phyloP scores from a whole-genome alignment of 139 green algal genomes.

The Nannochloris sp. region DNA sequence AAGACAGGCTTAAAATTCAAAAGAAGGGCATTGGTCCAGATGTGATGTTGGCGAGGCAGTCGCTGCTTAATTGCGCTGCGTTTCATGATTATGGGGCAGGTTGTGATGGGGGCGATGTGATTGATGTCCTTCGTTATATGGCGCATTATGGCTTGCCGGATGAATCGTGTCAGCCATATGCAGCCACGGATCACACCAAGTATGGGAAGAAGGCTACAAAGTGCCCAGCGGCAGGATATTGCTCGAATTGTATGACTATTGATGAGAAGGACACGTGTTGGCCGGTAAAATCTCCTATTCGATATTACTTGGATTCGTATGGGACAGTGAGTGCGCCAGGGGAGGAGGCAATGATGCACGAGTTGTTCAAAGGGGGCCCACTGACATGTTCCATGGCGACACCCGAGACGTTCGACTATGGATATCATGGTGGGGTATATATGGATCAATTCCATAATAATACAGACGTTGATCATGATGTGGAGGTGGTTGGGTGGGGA shows the following conservation, averaged over 20 bases:
- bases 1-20: slow-evolving; percentile 48
- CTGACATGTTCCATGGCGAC: slow-evolving; percentile 44
- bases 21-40: slow-evolving; percentile 45
- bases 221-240: slow-evolving; percentile 36
- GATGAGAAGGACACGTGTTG: slow-evolving; percentile 37
- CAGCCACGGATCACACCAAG: slow-evolving; percentile 42
- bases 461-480: slow-evolving; percentile 44
- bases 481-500: slow-evolving; percentile 50
- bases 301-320: slow-evolving; percentile 37
- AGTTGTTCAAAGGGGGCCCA: slow-evolving; percentile 32
- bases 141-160: slow-evolving; percentile 43
- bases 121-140: slow-evolving; percentile 53
- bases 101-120: slow-evolving; percentile 46
- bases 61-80: slow-evolving; percentile 48
- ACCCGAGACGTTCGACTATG: slow-evolving; percentile 40
- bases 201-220: slow-evolving; percentile 27
- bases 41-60: slow-evolving; percentile 44
- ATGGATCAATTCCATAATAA: slow-evolving; percentile 16
- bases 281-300: slow-evolving; percentile 38
- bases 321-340: slow-evolving; percentile 11
- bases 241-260: slow-evolving; percentile 49
- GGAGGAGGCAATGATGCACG: slow-evolving; percentile 34
- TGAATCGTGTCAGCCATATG: slow-evolving; percentile 36
- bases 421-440: slow-evolving; percentile 29
- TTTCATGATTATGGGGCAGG: slow-evolving; percentile 38